Evolutionary conservation across 495 filamentous ascomycete genomes (phyloP).

Genomic region (Aspergillus sclerotiicarbonarius): DNA sequence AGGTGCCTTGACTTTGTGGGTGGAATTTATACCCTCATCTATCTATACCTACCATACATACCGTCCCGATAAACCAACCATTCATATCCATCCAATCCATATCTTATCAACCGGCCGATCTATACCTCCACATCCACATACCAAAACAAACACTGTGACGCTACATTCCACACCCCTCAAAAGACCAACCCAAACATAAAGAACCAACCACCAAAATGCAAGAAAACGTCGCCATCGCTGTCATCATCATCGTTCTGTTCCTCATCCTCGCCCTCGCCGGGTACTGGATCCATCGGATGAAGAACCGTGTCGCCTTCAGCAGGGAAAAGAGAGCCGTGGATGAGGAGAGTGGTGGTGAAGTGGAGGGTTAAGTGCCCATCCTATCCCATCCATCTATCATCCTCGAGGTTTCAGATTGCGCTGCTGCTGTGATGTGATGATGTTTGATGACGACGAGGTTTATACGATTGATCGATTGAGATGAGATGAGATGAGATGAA

Average conservation of each 20-base stretch:
- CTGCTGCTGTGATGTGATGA: no score
- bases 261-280: conserved; percentile 66
- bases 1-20: not conserved
- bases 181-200: not conserved
- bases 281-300: conserved; percentile 62
- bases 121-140: not conserved
- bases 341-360: conserved; percentile 43
- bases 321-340: conserved; percentile 29
- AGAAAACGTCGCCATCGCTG: conserved; percentile 75
- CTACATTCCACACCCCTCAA: no score
- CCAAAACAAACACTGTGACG: not conserved
- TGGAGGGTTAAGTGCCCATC: conserved; percentile 8
- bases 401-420: not conserved
- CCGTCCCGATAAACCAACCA: no score
- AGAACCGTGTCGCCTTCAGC: conserved; percentile 41
- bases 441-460: not conserved
- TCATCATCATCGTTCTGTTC: conserved; percentile 81
- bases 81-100: not conserved
- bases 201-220: conserved; percentile 47
- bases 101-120: not conserved
- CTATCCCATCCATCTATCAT: not conserved
- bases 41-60: no score
- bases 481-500: no score
- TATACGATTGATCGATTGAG: not conserved
- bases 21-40: not conserved